Conservation (phyloP, 2,329 filamentous ascomycete species). For the Hysterium pulicare region DNA sequence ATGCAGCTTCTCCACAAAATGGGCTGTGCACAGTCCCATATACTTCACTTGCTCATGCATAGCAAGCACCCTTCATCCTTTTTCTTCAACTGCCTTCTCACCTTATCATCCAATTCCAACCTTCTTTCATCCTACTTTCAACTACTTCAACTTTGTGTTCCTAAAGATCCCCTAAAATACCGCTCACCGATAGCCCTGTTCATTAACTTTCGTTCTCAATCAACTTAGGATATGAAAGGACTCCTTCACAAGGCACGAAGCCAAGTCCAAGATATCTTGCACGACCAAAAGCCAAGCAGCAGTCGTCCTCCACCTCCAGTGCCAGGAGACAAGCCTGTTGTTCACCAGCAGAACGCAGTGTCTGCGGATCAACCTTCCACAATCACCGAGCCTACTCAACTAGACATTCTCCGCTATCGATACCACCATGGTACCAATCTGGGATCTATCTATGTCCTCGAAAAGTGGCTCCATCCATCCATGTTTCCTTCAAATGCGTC, state of each 20-base stretch:
- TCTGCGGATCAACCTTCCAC: conserved; percentile 14
- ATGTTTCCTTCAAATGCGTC: conserved; percentile 46
- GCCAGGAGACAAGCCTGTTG: background rate
- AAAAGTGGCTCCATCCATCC: conserved; percentile 54
- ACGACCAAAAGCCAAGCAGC: background rate
- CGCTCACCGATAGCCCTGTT: too few relatives aligned
- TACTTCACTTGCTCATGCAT: too few relatives aligned
- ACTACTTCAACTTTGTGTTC: too few relatives aligned
- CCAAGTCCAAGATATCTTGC: background rate
- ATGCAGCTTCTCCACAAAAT: too few relatives aligned
- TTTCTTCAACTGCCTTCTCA: too few relatives aligned
- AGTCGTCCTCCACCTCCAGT: background rate
- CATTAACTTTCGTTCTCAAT: background rate
- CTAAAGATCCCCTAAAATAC: too few relatives aligned
- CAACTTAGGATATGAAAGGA: conserved; percentile 1
- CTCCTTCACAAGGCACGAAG: conserved; percentile 2
- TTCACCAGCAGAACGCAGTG: background rate
- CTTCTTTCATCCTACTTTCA: too few relatives aligned
- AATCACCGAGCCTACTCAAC: conserved; percentile 37
- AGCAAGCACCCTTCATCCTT: too few relatives aligned
- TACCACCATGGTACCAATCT: conserved; percentile 60
- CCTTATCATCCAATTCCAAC: too few relatives aligned
- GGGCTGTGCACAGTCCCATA: too few relatives aligned
- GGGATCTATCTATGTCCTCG: conserved; percentile 58
- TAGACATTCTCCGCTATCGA: conserved; percentile 52